These are phyloP conservation scores for Mimosa pudica DNA, from an alignment of 306 rosid genomes.

Conservation along the genomic window DNA sequence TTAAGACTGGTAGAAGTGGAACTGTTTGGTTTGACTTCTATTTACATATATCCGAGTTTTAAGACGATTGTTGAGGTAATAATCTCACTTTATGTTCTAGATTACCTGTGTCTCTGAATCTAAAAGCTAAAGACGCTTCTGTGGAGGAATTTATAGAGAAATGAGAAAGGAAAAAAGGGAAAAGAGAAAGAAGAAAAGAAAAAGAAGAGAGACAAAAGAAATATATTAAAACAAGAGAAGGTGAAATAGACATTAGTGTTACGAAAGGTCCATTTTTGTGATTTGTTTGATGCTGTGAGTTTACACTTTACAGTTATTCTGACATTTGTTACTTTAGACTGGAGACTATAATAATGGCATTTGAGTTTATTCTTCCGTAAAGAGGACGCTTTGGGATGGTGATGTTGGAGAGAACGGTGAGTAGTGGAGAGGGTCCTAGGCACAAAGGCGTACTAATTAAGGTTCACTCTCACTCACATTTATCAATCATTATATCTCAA, in stretches of 20 bases:
- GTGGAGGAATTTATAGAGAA: slow-evolving; percentile 13
- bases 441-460: slow-evolving; percentile 11
- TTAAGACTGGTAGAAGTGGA: background rate
- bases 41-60: background rate
- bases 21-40: background rate
- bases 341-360: background rate
- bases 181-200: background rate
- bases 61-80: background rate
- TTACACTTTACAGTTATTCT: slow-evolving; percentile 19
- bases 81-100: background rate
- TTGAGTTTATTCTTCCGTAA: slow-evolving; percentile 27
- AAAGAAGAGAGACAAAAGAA: background rate
- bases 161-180: background rate
- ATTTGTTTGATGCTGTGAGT: background rate
- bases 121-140: slow-evolving; percentile 3
- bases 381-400: slow-evolving; percentile 36
- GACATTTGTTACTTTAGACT: slow-evolving; percentile 34
- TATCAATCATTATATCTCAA: background rate
- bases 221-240: background rate
- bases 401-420: slow-evolving; percentile 19
- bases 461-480: slow-evolving; percentile 5
- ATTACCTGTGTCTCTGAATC: slow-evolving; percentile 17
- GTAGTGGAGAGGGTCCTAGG: slow-evolving; percentile 6
- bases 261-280: background rate
- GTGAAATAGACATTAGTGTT: background rate